These are phyloP conservation scores for Trypanosomatidae sp. DNA, from an alignment of 208 protist genomes.

Conservation along the genomic window DNA sequence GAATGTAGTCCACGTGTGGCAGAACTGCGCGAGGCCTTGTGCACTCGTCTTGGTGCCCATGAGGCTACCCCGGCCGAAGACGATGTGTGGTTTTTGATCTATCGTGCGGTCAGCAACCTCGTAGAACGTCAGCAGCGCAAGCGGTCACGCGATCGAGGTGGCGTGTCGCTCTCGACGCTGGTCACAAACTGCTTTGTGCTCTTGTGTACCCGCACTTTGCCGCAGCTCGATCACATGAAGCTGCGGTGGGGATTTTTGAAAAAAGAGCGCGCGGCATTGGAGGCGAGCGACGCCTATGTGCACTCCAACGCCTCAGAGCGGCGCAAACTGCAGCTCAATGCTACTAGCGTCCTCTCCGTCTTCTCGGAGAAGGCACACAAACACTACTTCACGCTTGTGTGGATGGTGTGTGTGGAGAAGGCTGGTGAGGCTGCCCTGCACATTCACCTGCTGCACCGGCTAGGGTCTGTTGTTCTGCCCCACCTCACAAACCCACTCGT, in stretches of 20 bases:
- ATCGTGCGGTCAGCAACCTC: conserved; percentile 41
- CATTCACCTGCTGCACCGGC: conserved; percentile 80
- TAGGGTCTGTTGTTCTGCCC: conserved; percentile 70
- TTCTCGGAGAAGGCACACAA: conserved; percentile 84
- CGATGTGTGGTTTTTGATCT: conserved; percentile 83
- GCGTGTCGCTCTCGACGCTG: conserved; percentile 20
- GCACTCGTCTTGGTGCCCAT: conserved; percentile 15
- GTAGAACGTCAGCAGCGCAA: conserved; percentile 54
- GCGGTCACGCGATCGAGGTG: conserved; percentile 35
- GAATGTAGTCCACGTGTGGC: conserved; percentile 61
- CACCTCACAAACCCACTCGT: conserved; percentile 85
- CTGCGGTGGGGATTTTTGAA: conserved; percentile 72
- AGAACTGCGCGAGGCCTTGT: conserved; percentile 50
- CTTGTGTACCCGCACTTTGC: conserved; percentile 57
- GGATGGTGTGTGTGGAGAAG: conserved; percentile 71
- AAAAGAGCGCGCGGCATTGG: conserved; percentile 47
- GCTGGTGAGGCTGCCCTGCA: conserved; percentile 57
- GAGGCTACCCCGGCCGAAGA: conserved; percentile 29
- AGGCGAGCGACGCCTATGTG: conserved; percentile 67
- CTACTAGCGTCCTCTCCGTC: conserved; percentile 59
- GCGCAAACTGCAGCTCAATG: conserved; percentile 55
- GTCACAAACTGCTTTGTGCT: conserved; percentile 79
- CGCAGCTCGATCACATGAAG: conserved; percentile 44
- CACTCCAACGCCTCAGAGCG: conserved; percentile 70
- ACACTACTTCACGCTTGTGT: conserved; percentile 81